phyloP scores from a whole-genome alignment of 176 grass and related monocot species.

The Musa schizocarpa region DNA sequence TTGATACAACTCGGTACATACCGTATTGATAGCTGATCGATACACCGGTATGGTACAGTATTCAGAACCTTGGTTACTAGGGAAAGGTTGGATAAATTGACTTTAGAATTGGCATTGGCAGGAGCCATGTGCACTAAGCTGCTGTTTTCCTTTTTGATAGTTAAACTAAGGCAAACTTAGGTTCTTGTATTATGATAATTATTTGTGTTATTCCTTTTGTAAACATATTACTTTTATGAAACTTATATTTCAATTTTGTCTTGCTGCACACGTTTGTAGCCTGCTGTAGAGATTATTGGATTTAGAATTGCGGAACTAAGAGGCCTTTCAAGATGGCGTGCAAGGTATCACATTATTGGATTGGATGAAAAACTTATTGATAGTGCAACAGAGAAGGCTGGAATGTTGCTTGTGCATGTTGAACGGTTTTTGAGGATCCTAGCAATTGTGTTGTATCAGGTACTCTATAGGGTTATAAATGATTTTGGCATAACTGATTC shows the following conservation, averaged over 20 bases:
- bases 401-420: constrained; percentile 86
- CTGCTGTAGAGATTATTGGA: constrained; percentile 87
- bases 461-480: constrained; percentile 11
- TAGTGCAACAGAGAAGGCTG: constrained; percentile 68
- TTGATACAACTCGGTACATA: too few relatives aligned
- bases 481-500: neutral
- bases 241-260: neutral
- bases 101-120: too few relatives aligned
- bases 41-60: too few relatives aligned
- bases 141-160: neutral
- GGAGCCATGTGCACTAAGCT: too few relatives aligned
- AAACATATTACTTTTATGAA: neutral
- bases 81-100: too few relatives aligned
- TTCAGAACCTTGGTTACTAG: too few relatives aligned
- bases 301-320: constrained; percentile 83
- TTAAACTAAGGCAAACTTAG: too few relatives aligned
- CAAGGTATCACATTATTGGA: constrained; percentile 72
- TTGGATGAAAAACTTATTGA: constrained; percentile 84
- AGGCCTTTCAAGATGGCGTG: constrained; percentile 83
- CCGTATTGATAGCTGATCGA: too few relatives aligned
- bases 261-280: constrained; percentile 34
- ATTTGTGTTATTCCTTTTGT: neutral
- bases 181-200: neutral
- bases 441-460: constrained; percentile 67
- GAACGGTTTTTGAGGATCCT: constrained; percentile 78